phyloP scores from a whole-genome alignment of 2,329 filamentous ascomycete genomes.

The Grosmannia serpens region DNA sequence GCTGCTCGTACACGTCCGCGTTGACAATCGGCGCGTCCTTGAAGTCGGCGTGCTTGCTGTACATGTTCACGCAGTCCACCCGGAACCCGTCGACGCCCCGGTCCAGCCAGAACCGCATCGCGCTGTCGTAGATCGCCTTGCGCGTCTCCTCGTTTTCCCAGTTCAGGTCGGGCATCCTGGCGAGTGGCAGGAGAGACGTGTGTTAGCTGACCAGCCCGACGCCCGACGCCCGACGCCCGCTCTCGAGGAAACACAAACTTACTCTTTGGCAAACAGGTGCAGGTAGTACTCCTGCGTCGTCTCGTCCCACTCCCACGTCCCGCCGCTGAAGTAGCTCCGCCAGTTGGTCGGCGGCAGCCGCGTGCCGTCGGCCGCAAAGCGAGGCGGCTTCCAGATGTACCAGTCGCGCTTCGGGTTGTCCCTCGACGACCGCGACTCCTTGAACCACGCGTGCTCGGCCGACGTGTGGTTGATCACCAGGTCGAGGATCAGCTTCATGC shows the following conservation, averaged over 20 bases:
- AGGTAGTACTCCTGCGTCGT: conserved; percentile 66
- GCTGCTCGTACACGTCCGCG: conserved; percentile 37
- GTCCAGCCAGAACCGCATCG: conserved; percentile 71
- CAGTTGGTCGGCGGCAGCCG: conserved; percentile 67
- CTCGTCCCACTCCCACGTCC: conserved; percentile 62
- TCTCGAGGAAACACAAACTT: background rate
- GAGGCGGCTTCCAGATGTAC: conserved; percentile 22
- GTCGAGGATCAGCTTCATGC: conserved; percentile 51
- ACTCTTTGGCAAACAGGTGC: conserved; percentile 51
- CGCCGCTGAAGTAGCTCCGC: conserved; percentile 49
- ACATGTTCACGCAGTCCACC: conserved; percentile 65
- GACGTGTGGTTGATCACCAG: conserved; percentile 71
- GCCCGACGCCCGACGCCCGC: too few relatives aligned
- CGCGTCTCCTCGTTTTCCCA: conserved; percentile 64
- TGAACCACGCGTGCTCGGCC: conserved; percentile 61
- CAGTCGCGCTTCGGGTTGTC: conserved; percentile 54
- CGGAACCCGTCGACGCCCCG: conserved; percentile 62
- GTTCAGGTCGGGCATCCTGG: conserved; percentile 72
- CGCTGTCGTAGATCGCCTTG: conserved; percentile 56
- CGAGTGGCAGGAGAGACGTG: conserved; percentile 12
- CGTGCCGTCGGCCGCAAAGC: conserved; percentile 42
- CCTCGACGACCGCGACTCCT: conserved; percentile 49
- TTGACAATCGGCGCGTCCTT: conserved; percentile 38
- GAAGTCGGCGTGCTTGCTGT: conserved; percentile 47
- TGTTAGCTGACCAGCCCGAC: too few relatives aligned